Evolutionary conservation across 352 stramenopile genomes (phyloP).

Genomic region (Thalassiosira mediterranea): DNA sequence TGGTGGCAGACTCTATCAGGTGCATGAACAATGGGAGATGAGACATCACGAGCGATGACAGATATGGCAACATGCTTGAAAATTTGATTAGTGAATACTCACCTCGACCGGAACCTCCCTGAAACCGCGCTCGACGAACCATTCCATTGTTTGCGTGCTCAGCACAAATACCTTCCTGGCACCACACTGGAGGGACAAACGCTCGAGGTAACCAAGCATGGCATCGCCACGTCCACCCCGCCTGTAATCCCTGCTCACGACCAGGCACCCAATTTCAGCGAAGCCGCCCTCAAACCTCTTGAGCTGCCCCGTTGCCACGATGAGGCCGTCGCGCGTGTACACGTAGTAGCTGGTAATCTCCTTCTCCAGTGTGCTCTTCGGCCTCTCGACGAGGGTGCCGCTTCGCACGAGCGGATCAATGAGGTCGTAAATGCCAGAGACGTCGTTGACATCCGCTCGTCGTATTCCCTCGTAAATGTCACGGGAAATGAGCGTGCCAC

Average conservation of each 20-base stretch:
- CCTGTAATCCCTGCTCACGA: conserved; percentile 79
- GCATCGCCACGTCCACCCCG: conserved; percentile 75
- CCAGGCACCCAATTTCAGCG: conserved; percentile 85
- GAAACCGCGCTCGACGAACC: conserved; percentile 97
- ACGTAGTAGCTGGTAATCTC: conserved; percentile 84
- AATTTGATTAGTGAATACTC: conserved; percentile 11
- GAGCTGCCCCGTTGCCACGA: conserved; percentile 82
- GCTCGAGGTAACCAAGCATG: conserved; percentile 84
- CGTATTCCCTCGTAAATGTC: conserved; percentile 97
- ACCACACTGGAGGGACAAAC: conserved; percentile 71
- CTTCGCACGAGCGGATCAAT: conserved; percentile 77
- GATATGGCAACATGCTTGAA: neutral
- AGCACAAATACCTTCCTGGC: conserved; percentile 94
- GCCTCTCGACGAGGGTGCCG: conserved; percentile 77
- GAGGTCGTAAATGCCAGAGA: conserved; percentile 84
- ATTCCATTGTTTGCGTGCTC: conserved; percentile 97
- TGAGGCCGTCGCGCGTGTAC: conserved; percentile 78
- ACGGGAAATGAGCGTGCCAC: conserved; percentile 95
- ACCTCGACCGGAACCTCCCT: conserved; percentile 87
- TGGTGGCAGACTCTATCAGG: conserved; percentile 50
- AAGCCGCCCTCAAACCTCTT: conserved; percentile 81
- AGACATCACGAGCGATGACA: neutral
- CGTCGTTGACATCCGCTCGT: conserved; percentile 90
- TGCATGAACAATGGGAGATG: neutral
- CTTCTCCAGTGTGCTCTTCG: conserved; percentile 73